These are phyloP conservation scores for Kernera saxatilis DNA, from an alignment of 345 rosid genomes.

Conservation along the genomic window DNA sequence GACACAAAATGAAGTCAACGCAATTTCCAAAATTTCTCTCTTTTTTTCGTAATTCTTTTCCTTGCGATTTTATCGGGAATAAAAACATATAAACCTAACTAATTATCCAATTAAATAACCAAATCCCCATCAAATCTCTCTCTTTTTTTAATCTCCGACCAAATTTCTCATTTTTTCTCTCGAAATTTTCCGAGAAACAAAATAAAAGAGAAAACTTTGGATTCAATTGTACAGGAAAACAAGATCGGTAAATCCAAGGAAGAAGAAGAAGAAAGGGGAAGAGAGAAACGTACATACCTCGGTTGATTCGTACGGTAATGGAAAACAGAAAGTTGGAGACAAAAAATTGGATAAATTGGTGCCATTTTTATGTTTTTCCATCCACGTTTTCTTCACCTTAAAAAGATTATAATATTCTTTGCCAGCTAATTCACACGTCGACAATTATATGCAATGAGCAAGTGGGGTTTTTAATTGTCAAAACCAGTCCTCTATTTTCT, in stretches of 20 bases:
- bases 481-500: background rate
- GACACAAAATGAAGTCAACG: constrained; percentile 18
- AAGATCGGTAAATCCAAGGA: constrained; percentile 9
- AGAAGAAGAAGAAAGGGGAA: background rate
- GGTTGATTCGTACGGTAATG: constrained; percentile 16
- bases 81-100: background rate
- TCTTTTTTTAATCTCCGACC: background rate
- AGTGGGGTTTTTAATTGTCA: background rate
- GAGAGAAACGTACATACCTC: constrained; percentile 24
- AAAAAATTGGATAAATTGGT: constrained; percentile 6
- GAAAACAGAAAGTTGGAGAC: constrained; percentile 7
- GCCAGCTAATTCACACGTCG: constrained; percentile 29
- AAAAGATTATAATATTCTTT: constrained; percentile 12
- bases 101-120: background rate
- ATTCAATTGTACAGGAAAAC: background rate
- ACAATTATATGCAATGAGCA: constrained; percentile 7
- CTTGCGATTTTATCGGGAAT: constrained; percentile 1
- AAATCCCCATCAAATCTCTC: constrained; percentile 10
- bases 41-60: background rate
- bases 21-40: background rate
- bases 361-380: background rate
- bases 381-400: constrained; percentile 2
- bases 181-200: background rate
- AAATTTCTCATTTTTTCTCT: background rate
- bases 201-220: background rate